Evolutionary conservation across 2,329 filamentous ascomycete species (phyloP).

Genomic region (Claviceps sp.): DNA sequence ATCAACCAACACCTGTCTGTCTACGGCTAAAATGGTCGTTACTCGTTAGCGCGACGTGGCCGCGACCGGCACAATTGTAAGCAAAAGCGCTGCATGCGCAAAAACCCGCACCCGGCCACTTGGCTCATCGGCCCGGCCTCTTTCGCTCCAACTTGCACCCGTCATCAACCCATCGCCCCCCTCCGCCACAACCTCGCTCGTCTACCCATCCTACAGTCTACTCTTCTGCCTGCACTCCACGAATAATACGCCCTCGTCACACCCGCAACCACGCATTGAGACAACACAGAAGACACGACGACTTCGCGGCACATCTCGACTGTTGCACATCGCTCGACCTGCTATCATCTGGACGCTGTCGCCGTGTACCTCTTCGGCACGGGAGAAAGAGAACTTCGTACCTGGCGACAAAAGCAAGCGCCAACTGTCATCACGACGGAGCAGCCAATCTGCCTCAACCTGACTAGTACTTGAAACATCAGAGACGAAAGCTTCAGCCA

Average conservation of each 20-base stretch:
- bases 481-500: too few species aligned
- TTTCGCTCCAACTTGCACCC: conserved; percentile 1
- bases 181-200: not conserved
- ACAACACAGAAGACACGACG: not conserved
- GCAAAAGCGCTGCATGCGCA: too few species aligned
- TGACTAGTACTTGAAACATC: too few species aligned
- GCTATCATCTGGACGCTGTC: too few species aligned
- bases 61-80: not conserved
- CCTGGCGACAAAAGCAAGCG: too few species aligned
- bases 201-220: too few species aligned
- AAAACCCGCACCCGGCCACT: conserved; percentile 5
- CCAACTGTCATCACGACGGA: not conserved
- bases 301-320: not conserved
- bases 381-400: too few species aligned
- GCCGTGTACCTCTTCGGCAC: too few species aligned
- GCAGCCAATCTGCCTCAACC: not conserved
- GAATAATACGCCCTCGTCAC: not conserved
- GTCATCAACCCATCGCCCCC: not conserved
- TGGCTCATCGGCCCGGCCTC: not conserved
- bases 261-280: not conserved
- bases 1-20: too few species aligned
- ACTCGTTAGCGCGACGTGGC: not conserved
- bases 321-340: not conserved
- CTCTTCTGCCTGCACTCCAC: not conserved
- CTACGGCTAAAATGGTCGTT: not conserved